A percentile compares a stretch with the other conserved stretches of the same genome.
Evolutionary conservation across 202 grass and related monocot species (phyloP).

Genomic region (Dendrocalamus latiflorus): DNA sequence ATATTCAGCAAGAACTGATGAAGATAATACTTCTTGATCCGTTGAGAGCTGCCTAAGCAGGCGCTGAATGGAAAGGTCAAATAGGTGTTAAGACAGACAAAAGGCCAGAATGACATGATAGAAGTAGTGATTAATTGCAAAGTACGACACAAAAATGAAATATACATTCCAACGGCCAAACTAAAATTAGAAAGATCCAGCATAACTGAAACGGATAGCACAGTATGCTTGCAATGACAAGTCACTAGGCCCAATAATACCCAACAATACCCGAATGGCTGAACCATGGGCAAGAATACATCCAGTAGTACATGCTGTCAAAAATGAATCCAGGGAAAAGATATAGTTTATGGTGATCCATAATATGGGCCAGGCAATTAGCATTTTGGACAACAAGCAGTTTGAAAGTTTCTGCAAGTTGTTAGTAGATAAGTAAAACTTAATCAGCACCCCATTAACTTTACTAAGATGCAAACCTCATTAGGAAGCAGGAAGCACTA

Average conservation of each 20-base stretch:
- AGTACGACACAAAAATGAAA: not conserved
- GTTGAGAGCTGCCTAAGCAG: too few relatives aligned
- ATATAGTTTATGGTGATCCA: not conserved
- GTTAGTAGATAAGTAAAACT: not conserved
- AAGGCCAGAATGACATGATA: not conserved
- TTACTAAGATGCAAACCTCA: not conserved
- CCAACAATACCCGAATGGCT: not conserved
- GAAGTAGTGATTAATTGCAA: not conserved
- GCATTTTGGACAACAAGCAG: not conserved
- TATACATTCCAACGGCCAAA: not conserved
- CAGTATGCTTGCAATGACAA: not conserved
- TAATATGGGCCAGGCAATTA: not conserved
- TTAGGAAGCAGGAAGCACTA: not conserved
- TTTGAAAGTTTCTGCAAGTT: not conserved
- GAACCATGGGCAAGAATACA: not conserved
- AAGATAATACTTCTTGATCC: too few relatives aligned
- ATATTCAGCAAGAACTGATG: too few relatives aligned
- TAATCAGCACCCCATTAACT: not conserved
- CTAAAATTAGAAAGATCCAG: not conserved
- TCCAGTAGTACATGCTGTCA: not conserved
- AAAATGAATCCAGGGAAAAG: not conserved
- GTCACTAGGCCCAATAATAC: not conserved
- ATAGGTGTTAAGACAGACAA: not conserved
- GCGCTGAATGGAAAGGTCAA: constrained; percentile 12
- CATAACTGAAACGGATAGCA: not conserved